Evolutionary conservation across 768 basidiomycete species (phyloP).

Genomic region (Serendipita vermifera): DNA sequence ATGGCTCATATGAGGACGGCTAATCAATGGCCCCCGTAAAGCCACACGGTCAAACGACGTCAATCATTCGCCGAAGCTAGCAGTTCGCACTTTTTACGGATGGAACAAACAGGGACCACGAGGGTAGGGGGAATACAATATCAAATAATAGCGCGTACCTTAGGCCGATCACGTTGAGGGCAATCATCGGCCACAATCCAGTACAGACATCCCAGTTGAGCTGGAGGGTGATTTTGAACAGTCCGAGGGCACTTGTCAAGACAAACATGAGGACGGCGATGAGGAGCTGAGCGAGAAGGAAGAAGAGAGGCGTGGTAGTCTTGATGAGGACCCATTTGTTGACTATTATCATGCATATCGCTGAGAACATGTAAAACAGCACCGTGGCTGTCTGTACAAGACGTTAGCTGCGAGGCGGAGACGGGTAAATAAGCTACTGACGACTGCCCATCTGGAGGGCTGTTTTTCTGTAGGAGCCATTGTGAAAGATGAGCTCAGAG

Average conservation of each 20-base stretch:
- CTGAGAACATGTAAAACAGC: conserved; percentile 28
- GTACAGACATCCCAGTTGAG: conserved; percentile 54
- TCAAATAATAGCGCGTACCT: conserved; percentile 36
- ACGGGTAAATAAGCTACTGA: not conserved
- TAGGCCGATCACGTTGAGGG: conserved; percentile 67
- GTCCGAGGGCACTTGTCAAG: conserved; percentile 42
- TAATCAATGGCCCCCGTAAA: no score
- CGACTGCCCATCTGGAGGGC: conserved; percentile 5
- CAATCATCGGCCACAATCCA: conserved; percentile 62
- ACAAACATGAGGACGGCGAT: conserved; percentile 72
- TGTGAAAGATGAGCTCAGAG: not conserved
- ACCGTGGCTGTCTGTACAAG: not conserved
- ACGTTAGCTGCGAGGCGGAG: not conserved
- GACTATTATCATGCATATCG: conserved; percentile 8
- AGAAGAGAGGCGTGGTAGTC: conserved; percentile 69
- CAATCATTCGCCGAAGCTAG: no score
- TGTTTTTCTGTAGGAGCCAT: conserved; percentile 4
- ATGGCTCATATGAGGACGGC: not conserved
- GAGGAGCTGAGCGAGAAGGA: conserved; percentile 65
- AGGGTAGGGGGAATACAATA: no score
- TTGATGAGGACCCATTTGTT: conserved; percentile 85
- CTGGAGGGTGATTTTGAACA: conserved; percentile 54
- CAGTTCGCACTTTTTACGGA: no score
- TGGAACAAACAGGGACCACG: no score
- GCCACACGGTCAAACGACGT: no score